Percentiles rank a stretch among this genome's conserved stretches.
Evolutionary conservation across 2,329 filamentous ascomycete genomes (phyloP).

Genomic region (Venturia aucupariae): DNA sequence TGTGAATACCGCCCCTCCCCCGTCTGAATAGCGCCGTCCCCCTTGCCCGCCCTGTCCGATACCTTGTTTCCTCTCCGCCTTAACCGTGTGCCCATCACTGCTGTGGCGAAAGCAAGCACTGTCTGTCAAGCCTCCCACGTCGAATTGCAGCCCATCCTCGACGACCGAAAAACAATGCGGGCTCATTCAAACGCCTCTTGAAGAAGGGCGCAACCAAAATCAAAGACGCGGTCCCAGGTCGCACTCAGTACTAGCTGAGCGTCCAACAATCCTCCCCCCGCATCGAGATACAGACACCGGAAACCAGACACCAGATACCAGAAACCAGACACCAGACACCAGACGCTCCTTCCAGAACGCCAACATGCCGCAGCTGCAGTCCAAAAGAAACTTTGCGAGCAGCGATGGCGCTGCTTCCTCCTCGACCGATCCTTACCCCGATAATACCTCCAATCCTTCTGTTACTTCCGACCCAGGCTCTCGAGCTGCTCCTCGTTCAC

Average conservation of each 20-base stretch:
- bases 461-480: background rate
- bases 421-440: background rate
- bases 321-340: no score
- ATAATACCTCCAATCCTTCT: background rate
- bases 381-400: background rate
- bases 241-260: slow-evolving; percentile 3
- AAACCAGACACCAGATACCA: no score
- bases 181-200: background rate
- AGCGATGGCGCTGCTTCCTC: background rate
- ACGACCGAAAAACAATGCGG: background rate
- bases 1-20: no score
- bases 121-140: slow-evolving; percentile 2
- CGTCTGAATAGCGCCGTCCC: background rate
- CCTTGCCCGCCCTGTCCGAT: background rate
- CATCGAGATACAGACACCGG: background rate
- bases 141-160: background rate
- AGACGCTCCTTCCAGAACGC: background rate
- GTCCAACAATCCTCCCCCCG: background rate
- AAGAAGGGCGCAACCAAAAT: background rate
- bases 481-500: background rate
- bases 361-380: background rate
- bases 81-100: slow-evolving; percentile 1
- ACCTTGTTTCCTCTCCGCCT: background rate
- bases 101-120: slow-evolving; percentile 2
- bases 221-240: background rate